Evolutionary conservation across 495 filamentous ascomycete genomes (phyloP).

Genomic region (Hyaloscypha finlandica): DNA sequence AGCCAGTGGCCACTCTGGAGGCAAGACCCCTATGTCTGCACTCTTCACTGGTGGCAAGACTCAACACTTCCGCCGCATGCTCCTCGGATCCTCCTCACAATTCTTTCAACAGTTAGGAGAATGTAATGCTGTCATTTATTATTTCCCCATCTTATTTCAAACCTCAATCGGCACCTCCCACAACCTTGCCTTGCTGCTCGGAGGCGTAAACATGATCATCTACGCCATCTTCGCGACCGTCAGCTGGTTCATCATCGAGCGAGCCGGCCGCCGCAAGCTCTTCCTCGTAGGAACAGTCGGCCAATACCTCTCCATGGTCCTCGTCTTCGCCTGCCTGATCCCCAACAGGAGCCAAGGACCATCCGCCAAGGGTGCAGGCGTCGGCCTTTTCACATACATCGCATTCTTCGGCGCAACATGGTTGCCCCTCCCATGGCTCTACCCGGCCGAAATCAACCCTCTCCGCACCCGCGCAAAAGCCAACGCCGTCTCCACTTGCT

Average conservation of each 20-base stretch:
- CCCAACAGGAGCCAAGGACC: conserved; percentile 44
- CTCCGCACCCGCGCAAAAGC: conserved; percentile 74
- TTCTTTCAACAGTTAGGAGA: conserved; percentile 81
- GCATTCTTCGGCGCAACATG: conserved; percentile 75
- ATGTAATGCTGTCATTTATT: conserved; percentile 86
- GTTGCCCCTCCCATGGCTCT: conserved; percentile 69
- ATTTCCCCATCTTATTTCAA: conserved; percentile 76
- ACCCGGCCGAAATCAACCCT: conserved; percentile 73
- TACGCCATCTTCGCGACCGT: conserved; percentile 77
- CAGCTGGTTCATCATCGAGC: conserved; percentile 82
- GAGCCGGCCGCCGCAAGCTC: conserved; percentile 69
- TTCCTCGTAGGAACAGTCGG: conserved; percentile 71
- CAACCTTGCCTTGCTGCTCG: conserved; percentile 67
- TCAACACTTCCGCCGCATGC: conserved; percentile 64
- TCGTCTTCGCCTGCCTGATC: conserved; percentile 73
- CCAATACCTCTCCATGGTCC: conserved; percentile 70
- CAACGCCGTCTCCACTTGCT: conserved; percentile 74
- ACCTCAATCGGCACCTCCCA: conserved; percentile 57
- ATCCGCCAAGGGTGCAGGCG: conserved; percentile 68
- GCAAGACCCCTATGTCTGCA: conserved; percentile 54
- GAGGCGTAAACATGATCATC: conserved; percentile 79
- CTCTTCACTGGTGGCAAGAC: conserved; percentile 64
- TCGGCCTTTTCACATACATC: conserved; percentile 80
- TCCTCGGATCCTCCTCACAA: conserved; percentile 62
- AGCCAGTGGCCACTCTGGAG: conserved; percentile 58